Base-by-base conservation (phyloP, 140 eudicot genomes). In the Anethum foeniculum region DNA sequence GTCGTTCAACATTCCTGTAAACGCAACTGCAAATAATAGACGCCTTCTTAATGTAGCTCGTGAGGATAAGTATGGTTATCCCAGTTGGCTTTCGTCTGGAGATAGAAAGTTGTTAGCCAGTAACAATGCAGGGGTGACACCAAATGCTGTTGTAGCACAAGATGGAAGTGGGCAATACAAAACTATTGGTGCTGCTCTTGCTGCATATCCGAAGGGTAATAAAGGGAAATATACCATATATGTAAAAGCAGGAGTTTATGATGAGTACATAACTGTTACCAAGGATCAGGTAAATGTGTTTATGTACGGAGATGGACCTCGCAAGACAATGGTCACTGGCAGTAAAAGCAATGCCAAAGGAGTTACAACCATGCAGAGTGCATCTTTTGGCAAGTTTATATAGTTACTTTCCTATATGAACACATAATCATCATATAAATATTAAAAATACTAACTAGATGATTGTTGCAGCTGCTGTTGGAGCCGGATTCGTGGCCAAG, bases 241-340 rank as follows among this genome's bases (percentile, higher is more conserved):
- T 80, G 88, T 87, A 7, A 87, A 87, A 54, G 85, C 85, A 10
- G 90, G 90, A 77, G 43, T 84, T 36, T 87, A 84, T 54, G 71
- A 84, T 18, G 90, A 84, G 74, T 81, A 79, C 15, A 75, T 87
- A 5, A 58, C 79, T 13, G 79, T 87, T n/a, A 80, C 81, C 5
- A 82, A 84, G 82, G 82, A 84, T 30, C 82, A 83, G 68, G 79
- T 81, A 11, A 86, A 84, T 49, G 68, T 84, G 27, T 87, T 81
- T 56, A 82, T 87, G 84, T 87, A 78, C 64, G 90, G 90, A 30
- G 90, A 87, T 84, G 90, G 87, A 67, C 84, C 88, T 15, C 34
- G 81, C 8, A 84, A 79, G 75, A 67, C 90, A 25, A 84, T 87
- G 49, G 86, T 87, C 78, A 87, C 90, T 3, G 88, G 90, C 12